Conservation (phyloP, 2,329 filamentous ascomycete species). For the Botrytis porri region DNA sequence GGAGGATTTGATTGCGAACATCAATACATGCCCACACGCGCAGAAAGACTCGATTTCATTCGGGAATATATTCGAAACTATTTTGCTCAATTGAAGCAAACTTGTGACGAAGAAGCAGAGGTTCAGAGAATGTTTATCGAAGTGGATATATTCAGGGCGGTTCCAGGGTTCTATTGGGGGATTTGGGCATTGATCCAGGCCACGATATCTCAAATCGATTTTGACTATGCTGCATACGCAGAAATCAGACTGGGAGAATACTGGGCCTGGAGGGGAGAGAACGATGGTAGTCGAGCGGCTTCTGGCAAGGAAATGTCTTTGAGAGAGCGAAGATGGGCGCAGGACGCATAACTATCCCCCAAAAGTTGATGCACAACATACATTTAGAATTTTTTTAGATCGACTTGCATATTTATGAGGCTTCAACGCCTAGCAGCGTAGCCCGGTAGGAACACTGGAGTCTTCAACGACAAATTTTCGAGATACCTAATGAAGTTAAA, state of each 20-base stretch:
- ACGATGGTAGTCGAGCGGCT: slow-evolving; percentile 57
- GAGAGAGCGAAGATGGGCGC: slow-evolving; percentile 73
- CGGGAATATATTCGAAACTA: slow-evolving; percentile 79
- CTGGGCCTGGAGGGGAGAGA: slow-evolving; percentile 82
- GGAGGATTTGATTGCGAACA: slow-evolving; percentile 95
- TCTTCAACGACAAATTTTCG: slow-evolving; percentile 22
- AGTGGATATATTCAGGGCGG: slow-evolving; percentile 81
- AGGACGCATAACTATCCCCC: slow-evolving; percentile 28
- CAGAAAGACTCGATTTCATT: slow-evolving; percentile 77
- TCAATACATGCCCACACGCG: slow-evolving; percentile 72
- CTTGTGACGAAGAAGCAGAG: slow-evolving; percentile 56
- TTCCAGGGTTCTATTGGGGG: slow-evolving; percentile 89
- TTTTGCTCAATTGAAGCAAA: slow-evolving; percentile 50
- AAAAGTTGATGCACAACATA: background rate
- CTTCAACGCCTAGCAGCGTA: slow-evolving; percentile 23
- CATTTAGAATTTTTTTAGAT: slow-evolving; percentile 12
- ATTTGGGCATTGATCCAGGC: slow-evolving; percentile 96
- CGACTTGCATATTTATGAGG: slow-evolving; percentile 21
- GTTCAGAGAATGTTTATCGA: slow-evolving; percentile 69
- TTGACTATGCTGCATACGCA: slow-evolving; percentile 92
- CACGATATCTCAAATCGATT: slow-evolving; percentile 90
- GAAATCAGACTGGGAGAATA: slow-evolving; percentile 85
- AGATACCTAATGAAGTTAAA: slow-evolving; percentile 12
- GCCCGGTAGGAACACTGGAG: slow-evolving; percentile 5
- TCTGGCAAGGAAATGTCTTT: slow-evolving; percentile 62